Conservation (phyloP, 768 basidiomycete genomes). For the Epithele typhae region DNA sequence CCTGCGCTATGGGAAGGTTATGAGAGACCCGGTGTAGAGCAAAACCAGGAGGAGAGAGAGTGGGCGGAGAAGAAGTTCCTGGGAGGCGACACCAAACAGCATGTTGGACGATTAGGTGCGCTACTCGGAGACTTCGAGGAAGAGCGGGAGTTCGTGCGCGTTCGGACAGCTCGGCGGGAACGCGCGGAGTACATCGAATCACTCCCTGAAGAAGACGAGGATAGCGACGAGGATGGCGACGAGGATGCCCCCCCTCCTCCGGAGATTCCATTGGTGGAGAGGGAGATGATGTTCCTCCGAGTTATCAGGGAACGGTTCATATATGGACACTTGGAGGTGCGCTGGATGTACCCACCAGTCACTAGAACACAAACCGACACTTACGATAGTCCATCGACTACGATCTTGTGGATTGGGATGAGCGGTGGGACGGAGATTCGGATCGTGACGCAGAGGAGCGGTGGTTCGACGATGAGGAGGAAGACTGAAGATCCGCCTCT, state of each 20-base stretch:
- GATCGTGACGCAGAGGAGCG: conserved; percentile 61
- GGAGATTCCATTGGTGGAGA: conserved; percentile 46
- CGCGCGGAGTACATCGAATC: conserved; percentile 40
- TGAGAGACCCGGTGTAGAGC: conserved; percentile 44
- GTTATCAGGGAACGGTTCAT: conserved; percentile 66
- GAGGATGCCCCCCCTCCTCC: conserved; percentile 33
- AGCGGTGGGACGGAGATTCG: conserved; percentile 54
- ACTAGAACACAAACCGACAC: too few relatives aligned
- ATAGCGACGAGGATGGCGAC: conserved; percentile 46
- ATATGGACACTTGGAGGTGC: conserved; percentile 70
- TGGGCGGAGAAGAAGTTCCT: conserved; percentile 69
- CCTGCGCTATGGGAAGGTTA: conserved; percentile 63
- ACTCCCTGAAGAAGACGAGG: conserved; percentile 66
- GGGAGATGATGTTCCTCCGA: conserved; percentile 50
- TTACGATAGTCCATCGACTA: conserved; percentile 72
- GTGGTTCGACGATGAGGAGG: conserved; percentile 72
- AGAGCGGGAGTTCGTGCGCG: conserved; percentile 66
- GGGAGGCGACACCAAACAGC: conserved; percentile 43
- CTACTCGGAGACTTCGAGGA: conserved; percentile 74
- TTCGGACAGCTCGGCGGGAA: conserved; percentile 42
- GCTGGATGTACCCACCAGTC: too few relatives aligned
- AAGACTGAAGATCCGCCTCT: conserved; percentile 8
- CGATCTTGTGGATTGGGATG: conserved; percentile 72
- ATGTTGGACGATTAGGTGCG: conserved; percentile 65
- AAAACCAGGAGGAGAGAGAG: conserved; percentile 59